Evolutionary conservation across 2,329 filamentous ascomycete species (phyloP).

Genomic region (Colletotrichum gloeosporioides): DNA sequence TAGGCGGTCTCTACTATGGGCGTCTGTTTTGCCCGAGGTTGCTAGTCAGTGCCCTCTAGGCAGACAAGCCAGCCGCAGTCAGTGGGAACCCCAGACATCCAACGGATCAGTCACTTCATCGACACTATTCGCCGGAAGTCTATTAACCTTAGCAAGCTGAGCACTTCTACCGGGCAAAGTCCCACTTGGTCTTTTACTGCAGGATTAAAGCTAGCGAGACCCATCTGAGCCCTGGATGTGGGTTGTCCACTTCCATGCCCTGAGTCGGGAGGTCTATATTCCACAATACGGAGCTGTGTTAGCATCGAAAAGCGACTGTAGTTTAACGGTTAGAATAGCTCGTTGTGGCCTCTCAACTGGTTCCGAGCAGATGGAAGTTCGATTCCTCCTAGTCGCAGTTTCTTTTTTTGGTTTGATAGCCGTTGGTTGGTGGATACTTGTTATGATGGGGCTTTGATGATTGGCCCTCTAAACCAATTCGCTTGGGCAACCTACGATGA

Average conservation of each 20-base stretch:
- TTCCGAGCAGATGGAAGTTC: slow-evolving; percentile 15
- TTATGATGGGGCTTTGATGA: not conserved
- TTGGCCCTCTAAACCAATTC: not conserved
- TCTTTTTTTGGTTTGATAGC: not conserved
- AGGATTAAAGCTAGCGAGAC: not conserved
- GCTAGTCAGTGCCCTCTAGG: not conserved
- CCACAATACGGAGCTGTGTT: not conserved
- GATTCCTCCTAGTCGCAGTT: slow-evolving; percentile 1
- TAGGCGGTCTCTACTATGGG: too few species aligned
- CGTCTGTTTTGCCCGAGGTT: not conserved
- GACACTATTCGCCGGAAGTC: not conserved
- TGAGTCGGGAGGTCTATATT: not conserved
- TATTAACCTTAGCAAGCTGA: not conserved
- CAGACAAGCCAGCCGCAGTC: not conserved
- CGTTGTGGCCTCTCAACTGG: slow-evolving; percentile 13
- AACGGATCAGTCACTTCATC: not conserved
- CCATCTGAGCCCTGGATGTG: not conserved
- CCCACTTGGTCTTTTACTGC: not conserved
- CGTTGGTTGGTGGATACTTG: not conserved
- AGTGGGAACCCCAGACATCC: not conserved
- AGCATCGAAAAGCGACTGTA: not conserved
- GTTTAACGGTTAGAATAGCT: slow-evolving; percentile 10
- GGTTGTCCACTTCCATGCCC: not conserved
- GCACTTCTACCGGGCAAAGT: not conserved
- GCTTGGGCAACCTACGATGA: not conserved